Percentiles rank a stretch among this genome's conserved stretches.
phyloP scores from a whole-genome alignment of 202 grass and related monocot genomes.

The Musa balbisiana region DNA sequence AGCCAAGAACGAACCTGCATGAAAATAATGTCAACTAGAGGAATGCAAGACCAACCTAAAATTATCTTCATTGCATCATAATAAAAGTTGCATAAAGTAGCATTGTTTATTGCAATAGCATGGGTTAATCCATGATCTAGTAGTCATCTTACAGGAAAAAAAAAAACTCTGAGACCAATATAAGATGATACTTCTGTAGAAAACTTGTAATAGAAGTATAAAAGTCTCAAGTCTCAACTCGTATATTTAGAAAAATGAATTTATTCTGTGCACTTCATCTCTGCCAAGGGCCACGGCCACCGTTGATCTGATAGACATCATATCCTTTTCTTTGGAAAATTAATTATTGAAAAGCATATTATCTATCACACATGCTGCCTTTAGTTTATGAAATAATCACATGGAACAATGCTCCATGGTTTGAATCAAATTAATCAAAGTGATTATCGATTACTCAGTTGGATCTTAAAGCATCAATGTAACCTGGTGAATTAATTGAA shows the following conservation, averaged over 20 bases:
- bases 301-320: neutral
- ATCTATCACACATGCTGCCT: neutral
- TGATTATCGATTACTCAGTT: neutral
- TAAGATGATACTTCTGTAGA: too few relatives aligned
- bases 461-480: neutral
- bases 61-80: neutral
- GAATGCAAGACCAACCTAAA: conserved; percentile 3
- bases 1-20: conserved; percentile 69
- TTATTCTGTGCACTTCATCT: neutral
- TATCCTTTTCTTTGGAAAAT: neutral
- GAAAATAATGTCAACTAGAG: conserved; percentile 7
- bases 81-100: too few relatives aligned
- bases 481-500: neutral
- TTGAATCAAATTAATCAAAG: neutral
- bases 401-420: neutral
- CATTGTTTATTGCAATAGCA: neutral
- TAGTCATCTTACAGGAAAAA: too few relatives aligned
- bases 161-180: too few relatives aligned
- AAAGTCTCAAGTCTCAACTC: neutral
- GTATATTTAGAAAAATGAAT: neutral
- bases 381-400: too few relatives aligned
- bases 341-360: neutral
- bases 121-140: neutral
- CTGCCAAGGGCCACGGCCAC: neutral
- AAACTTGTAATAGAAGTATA: too few relatives aligned